Base-by-base conservation (phyloP, 495 filamentous ascomycete species). In the Penicillium samsonianum region DNA sequence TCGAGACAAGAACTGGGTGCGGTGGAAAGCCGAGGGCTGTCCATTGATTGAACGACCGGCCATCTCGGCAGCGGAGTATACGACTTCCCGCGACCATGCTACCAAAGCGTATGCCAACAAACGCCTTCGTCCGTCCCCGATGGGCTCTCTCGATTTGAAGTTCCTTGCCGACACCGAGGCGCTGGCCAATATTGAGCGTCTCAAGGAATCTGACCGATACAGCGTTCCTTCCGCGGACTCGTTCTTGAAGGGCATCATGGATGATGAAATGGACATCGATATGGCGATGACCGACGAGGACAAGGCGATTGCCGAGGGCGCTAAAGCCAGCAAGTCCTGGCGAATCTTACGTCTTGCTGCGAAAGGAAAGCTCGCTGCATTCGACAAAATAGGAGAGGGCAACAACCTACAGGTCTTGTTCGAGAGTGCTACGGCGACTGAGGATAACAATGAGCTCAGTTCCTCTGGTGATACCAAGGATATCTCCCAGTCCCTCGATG, bases 1-100 rank as follows among this genome's bases (percentile, higher is more conserved):
- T 6, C 82, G 94, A 55, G 94, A 99, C 73, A 96, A 96, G 72
- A 96, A 96, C 63, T 99, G 94, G 94, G 91, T 92, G 41, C 88
- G 90, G 46, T 99, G 94, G 94, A 99, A 99, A 72, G 84, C 91
- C 9, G 94, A 98, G 71, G 87, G 84, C 49, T 98, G 94, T 70
- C 91, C 90, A 28, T 80, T 85, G 20, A 96, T 99, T 66, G 86
- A 92, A 59, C 80, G 83, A 40, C 82, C 88, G 16, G 77, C 90
- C 6, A 71, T 96, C 31, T 79, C 85, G 4, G 78, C 86, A 20
- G 70, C 76, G 22, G 82, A 88, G 28, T 90, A 90, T 66, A 67
- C 82, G 49, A 80, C 83, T 43, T 87, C 90, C 22, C 88, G 87
- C 63, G 73, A 77, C 25, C 73, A 82, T 48, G 87, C 86, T 5